Evolutionary conservation across 116 monocot species (phyloP).

Genomic region (Dioscorea cayenensis): DNA sequence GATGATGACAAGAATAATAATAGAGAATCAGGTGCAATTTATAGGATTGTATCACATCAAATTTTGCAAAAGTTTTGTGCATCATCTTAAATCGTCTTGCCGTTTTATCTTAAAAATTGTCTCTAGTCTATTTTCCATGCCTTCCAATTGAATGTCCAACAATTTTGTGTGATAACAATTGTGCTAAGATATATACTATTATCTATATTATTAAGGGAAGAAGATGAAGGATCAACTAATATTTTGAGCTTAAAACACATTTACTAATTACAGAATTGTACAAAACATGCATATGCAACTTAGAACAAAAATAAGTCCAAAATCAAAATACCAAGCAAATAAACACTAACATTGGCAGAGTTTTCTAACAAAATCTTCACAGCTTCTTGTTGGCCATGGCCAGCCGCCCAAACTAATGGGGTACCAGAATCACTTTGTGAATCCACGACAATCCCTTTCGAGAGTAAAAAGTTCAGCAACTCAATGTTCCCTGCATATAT

Average conservation of each 20-base stretch:
- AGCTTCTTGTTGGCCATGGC: constrained; percentile 73
- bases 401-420: constrained; percentile 94
- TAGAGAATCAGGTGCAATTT: too few relatives aligned
- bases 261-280: not conserved
- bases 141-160: too few relatives aligned
- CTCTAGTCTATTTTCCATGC: too few relatives aligned
- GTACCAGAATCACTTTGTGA: constrained; percentile 94
- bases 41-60: too few relatives aligned
- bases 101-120: too few relatives aligned
- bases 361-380: constrained; percentile 70
- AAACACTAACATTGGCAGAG: constrained; percentile 65
- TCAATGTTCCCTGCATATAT: constrained; percentile 68
- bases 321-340: not conserved
- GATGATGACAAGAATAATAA: too few relatives aligned
- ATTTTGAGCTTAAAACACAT: not conserved
- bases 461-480: constrained; percentile 61
- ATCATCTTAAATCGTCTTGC: too few relatives aligned
- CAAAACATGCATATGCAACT: not conserved
- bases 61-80: too few relatives aligned
- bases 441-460: constrained; percentile 63
- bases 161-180: not conserved
- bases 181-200: not conserved
- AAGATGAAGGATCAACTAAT: not conserved
- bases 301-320: not conserved
- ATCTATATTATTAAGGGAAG: not conserved